phyloP scores from a whole-genome alignment of 192 early-diverging fungal genomes.

The Spizellomyces punctatus region DNA sequence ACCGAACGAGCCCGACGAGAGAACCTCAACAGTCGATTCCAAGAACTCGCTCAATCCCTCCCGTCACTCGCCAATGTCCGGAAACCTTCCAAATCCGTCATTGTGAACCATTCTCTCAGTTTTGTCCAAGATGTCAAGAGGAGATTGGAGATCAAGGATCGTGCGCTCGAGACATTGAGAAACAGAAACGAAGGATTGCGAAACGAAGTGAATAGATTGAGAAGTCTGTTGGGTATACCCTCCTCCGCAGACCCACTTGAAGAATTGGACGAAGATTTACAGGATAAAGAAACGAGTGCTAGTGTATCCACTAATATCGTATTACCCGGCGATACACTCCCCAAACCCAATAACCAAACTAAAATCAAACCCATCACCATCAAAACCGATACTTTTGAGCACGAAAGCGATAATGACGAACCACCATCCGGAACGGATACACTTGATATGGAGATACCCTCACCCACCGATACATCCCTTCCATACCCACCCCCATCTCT shows the following conservation, averaged over 20 bases:
- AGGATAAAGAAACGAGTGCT: neutral
- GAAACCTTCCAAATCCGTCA: slow-evolving; percentile 79
- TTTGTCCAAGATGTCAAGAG: slow-evolving; percentile 39
- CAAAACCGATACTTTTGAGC: too few species aligned
- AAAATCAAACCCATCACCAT: too few species aligned
- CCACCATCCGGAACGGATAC: neutral
- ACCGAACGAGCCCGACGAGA: slow-evolving; percentile 81
- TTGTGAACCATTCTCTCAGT: slow-evolving; percentile 78
- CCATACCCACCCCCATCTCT: neutral
- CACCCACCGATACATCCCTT: neutral
- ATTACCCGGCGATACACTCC: too few species aligned
- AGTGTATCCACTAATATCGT: neutral
- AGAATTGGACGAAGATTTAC: slow-evolving; percentile 17
- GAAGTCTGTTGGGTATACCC: slow-evolving; percentile 59
- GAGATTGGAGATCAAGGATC: slow-evolving; percentile 34
- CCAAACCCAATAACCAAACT: too few species aligned
- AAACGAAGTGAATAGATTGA: slow-evolving; percentile 64
- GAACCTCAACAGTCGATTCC: slow-evolving; percentile 77
- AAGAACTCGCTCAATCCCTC: slow-evolving; percentile 78
- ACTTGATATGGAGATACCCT: neutral
- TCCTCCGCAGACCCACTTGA: slow-evolving; percentile 26
- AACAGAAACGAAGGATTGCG: slow-evolving; percentile 58
- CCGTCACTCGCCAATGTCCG: slow-evolving; percentile 71
- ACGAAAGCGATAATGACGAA: too few species aligned
- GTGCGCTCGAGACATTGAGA: slow-evolving; percentile 38